Percentiles rank a stretch among this genome's conserved stretches.
phyloP scores from a whole-genome alignment of 2,329 filamentous ascomycete species.

The Alternaria sp. region DNA sequence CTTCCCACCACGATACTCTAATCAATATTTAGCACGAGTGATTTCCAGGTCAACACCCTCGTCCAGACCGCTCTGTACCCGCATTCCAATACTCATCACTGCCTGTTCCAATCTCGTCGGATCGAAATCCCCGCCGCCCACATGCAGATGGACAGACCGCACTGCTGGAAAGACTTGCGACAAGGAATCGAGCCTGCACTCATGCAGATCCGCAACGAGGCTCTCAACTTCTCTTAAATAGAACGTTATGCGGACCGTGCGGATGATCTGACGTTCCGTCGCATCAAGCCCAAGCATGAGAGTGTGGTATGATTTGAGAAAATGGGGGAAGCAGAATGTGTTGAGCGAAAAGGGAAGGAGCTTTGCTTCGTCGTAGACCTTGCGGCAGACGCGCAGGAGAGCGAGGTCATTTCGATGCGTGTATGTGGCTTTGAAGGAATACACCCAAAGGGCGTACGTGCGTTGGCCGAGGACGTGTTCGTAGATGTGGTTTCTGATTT shows the following conservation, averaged over 20 bases:
- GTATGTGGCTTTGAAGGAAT: neutral
- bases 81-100: neutral
- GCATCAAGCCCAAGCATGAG: neutral
- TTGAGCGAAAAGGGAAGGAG: slow-evolving; percentile 4
- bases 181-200: neutral
- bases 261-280: neutral
- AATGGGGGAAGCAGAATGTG: slow-evolving; percentile 1
- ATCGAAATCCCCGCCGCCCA: neutral
- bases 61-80: neutral
- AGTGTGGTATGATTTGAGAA: neutral
- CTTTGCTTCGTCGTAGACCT: slow-evolving; percentile 11
- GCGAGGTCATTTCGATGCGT: neutral
- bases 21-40: neutral
- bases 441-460: neutral
- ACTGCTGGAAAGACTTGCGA: neutral
- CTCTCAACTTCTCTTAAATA: neutral
- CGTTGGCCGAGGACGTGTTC: neutral
- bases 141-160: neutral
- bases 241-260: neutral
- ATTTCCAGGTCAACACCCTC: neutral
- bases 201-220: neutral
- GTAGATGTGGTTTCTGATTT: slow-evolving; percentile 11
- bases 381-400: slow-evolving; percentile 12
- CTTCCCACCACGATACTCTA: neutral
- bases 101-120: neutral